Base-by-base conservation (phyloP, 2,329 filamentous ascomycete genomes). In the Ceratocystiopsis brevicomis region DNA sequence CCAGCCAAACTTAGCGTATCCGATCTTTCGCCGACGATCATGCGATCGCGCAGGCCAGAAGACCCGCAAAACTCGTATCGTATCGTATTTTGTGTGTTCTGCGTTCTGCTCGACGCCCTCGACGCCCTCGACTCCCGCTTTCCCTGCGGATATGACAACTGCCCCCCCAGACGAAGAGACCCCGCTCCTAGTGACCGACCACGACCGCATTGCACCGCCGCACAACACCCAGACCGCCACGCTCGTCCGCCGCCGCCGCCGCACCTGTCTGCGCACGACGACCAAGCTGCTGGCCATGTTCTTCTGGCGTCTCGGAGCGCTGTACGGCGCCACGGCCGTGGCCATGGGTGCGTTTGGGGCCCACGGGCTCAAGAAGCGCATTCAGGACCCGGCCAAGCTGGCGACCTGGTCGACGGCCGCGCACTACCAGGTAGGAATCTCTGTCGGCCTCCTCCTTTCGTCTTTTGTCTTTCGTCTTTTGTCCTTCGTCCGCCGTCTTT, bases 271-370 rank as follows among this genome's bases (percentile, higher is more conserved):
- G 25, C 25, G 25, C 25, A 30, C 25, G 25, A 18, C 17, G 32
- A 21, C n/a, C 19, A 35, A 14, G n/a, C 45, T 49, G 39, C 40
- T 46, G n/a, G 42, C 46, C 37, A 32, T 46, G 30, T 41, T 51
- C 44, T 73, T 74, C 61, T 79, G 71, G 69, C 73, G 68, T 37
- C 58, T 77, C 42, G 76, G 73, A 47, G 75, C 71, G 53, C 55
- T 79, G 42, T 76, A 69, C 53, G 76, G 75, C 57, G 76, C 74
- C 11, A 60, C 68, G 5, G 68, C 69, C 53, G 76, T 81, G 40
- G 63, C 63, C 15, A 56, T 79, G 44, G 76, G 76, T 32, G 77
- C 77, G 0, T 81, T 81, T 57, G 77, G 77, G 34, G 74, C 76
- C 13, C 77, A 81, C 54, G 76, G 76, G 12, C 61, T 81, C 37